These are phyloP conservation scores for Allantophomopsis lycopodina DNA, from an alignment of 2,329 filamentous ascomycete species.

Conservation along the genomic window DNA sequence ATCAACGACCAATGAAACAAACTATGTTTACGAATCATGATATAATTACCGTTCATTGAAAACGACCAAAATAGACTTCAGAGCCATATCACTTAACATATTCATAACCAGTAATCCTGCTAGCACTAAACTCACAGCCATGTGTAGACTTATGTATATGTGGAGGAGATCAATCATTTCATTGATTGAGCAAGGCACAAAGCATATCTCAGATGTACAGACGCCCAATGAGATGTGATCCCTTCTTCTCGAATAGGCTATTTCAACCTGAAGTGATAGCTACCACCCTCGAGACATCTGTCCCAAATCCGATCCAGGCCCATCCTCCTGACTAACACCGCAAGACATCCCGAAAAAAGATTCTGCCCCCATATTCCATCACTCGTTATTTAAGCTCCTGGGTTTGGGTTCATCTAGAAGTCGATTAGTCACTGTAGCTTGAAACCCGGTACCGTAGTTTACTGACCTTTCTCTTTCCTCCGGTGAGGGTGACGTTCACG, in stretches of 20 bases:
- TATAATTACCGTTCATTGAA: too few relatives aligned
- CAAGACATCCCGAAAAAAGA: constrained; percentile 3
- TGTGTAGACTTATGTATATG: not conserved
- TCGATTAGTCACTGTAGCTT: constrained; percentile 6
- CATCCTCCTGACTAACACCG: constrained; percentile 8
- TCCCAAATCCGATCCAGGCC: constrained; percentile 13
- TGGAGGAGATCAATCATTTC: constrained; percentile 2
- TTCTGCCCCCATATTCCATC: constrained; percentile 7
- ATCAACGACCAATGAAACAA: too few relatives aligned
- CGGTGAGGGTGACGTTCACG: constrained; percentile 94
- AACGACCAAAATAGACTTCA: too few relatives aligned
- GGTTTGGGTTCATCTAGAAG: constrained; percentile 74
- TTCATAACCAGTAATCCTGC: too few relatives aligned
- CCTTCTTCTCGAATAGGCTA: constrained; percentile 15
- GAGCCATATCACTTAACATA: too few relatives aligned
- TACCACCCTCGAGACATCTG: constrained; percentile 12
- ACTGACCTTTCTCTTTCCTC: constrained; percentile 93
- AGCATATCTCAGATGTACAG: constrained; percentile 15
- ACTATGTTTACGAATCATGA: too few relatives aligned
- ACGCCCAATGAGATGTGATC: constrained; percentile 17
- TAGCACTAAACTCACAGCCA: too few relatives aligned
- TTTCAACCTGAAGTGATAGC: constrained; percentile 12
- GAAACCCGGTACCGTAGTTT: constrained; percentile 2
- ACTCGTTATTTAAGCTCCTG: constrained; percentile 42
- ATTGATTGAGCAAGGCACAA: constrained; percentile 12